phyloP scores from a whole-genome alignment of 2,329 filamentous ascomycete genomes.

The Aspergillus oerlinghausenensis region DNA sequence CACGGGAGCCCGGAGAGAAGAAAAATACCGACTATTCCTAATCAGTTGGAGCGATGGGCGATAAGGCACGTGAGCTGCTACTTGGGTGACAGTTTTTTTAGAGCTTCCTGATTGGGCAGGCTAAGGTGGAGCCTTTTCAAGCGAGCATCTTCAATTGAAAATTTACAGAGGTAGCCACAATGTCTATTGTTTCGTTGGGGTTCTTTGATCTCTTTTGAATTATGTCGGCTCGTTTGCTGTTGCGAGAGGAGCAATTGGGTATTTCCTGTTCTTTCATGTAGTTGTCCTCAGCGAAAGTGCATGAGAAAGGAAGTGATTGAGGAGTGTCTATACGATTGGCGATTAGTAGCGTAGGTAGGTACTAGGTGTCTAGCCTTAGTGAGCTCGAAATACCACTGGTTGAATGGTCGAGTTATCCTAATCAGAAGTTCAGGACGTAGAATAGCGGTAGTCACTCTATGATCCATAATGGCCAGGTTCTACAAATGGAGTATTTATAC shows the following conservation, averaged over 20 bases:
- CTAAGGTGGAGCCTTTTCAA: background rate
- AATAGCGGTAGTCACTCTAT: background rate
- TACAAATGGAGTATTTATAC: background rate
- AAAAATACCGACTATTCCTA: constrained; percentile 8
- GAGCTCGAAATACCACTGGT: background rate
- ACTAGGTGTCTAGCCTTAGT: background rate
- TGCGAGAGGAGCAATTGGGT: background rate
- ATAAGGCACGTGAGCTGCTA: constrained; percentile 14
- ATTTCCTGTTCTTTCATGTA: background rate
- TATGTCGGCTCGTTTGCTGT: background rate
- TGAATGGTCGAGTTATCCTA: background rate
- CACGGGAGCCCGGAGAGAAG: constrained; percentile 2
- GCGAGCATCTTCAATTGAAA: background rate
- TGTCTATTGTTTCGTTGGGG: background rate
- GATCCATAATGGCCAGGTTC: background rate
- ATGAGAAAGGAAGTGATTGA: background rate
- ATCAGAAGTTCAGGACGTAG: background rate
- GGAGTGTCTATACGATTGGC: background rate
- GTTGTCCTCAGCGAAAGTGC: background rate
- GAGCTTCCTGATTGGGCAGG: background rate
- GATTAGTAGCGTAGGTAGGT: background rate
- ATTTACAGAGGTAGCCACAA: background rate
- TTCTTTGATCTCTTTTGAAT: background rate
- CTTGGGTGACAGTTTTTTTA: background rate
- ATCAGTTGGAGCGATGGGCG: background rate